Conservation (phyloP, 768 basidiomycete genomes). For the Leucogyrophana mollusca region DNA sequence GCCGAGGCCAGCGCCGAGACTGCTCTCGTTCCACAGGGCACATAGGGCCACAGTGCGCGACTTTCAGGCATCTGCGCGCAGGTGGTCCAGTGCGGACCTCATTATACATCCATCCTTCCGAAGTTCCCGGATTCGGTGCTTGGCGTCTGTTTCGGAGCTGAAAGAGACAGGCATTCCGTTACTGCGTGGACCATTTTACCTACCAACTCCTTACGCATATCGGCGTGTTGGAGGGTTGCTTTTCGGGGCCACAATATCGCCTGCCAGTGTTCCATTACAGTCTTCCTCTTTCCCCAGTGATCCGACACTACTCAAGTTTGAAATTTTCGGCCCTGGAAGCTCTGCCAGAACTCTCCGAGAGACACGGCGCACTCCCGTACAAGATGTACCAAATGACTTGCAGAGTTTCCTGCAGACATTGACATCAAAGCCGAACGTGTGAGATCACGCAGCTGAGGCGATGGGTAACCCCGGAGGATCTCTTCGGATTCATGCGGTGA, state of each 20-base stretch:
- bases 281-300: too few relatives aligned
- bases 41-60: neutral
- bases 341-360: slow-evolving; percentile 6
- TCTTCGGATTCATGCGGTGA: slow-evolving; percentile 1
- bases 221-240: neutral
- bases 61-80: neutral
- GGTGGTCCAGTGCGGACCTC: neutral
- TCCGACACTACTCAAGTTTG: neutral
- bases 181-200: slow-evolving; percentile 1
- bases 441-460: neutral
- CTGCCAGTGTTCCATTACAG: too few relatives aligned
- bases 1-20: neutral
- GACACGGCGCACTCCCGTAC: slow-evolving; percentile 1
- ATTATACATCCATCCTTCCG: slow-evolving; percentile 2
- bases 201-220: neutral
- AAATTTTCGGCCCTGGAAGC: neutral
- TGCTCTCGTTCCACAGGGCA: neutral
- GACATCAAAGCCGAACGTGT: neutral
- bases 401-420: neutral
- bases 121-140: slow-evolving; percentile 6
- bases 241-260: neutral
- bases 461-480: neutral
- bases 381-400: slow-evolving; percentile 1
- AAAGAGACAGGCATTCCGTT: neutral
- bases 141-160: slow-evolving; percentile 1